These are phyloP conservation scores for Stephanocyclus meneghinianus DNA, from an alignment of 352 stramenopile genomes.

Conservation along the genomic window DNA sequence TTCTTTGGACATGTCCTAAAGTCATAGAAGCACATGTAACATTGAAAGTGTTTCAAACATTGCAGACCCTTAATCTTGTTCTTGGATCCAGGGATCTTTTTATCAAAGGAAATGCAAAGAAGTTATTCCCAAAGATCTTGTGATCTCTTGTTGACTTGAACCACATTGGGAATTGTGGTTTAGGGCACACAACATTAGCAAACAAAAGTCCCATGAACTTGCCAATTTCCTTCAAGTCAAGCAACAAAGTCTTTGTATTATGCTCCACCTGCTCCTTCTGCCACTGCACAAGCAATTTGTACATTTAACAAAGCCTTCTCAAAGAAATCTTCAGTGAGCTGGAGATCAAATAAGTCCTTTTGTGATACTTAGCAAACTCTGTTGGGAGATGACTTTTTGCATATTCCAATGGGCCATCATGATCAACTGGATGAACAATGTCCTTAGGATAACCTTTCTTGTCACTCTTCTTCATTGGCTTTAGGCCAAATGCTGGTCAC, in stretches of 20 bases:
- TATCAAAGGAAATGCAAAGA: background rate
- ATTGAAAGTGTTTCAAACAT: conserved; percentile 13
- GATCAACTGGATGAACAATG: too few species aligned
- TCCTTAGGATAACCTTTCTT: too few species aligned
- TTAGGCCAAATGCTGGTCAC: background rate
- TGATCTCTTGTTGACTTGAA: background rate
- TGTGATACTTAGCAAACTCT: too few species aligned
- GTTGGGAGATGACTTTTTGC: too few species aligned
- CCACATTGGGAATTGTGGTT: background rate
- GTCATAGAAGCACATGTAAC: conserved; percentile 27
- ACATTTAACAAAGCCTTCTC: too few species aligned
- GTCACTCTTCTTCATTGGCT: background rate
- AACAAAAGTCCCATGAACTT: background rate
- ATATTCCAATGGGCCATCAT: too few species aligned
- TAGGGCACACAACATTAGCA: background rate
- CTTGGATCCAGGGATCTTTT: too few species aligned
- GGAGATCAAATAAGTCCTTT: too few species aligned
- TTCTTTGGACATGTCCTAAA: conserved; percentile 3
- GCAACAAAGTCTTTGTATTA: background rate
- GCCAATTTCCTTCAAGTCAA: background rate
- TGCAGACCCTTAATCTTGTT: background rate
- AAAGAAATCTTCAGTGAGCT: too few species aligned
- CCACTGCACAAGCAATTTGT: background rate
- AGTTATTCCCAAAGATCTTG: background rate
- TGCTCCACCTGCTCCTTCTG: background rate